Conservation (phyloP, 768 basidiomycete genomes). For the Russula virescens region DNA sequence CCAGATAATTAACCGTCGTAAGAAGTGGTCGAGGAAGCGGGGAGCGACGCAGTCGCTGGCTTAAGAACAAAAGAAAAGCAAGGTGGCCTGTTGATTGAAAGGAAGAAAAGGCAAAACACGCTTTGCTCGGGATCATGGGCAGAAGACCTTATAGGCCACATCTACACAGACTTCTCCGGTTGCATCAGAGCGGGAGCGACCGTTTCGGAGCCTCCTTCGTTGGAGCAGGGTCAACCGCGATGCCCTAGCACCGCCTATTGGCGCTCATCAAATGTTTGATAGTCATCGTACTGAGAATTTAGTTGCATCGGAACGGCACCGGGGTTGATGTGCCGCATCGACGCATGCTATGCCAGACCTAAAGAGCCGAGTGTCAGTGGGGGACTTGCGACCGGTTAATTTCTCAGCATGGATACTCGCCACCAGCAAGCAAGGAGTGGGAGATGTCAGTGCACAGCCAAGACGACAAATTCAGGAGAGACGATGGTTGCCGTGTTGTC, state of each 20-base stretch:
- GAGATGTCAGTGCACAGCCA: no score
- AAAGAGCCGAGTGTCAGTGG: background rate
- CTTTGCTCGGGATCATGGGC: background rate
- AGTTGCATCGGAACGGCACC: background rate
- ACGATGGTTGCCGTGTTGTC: background rate
- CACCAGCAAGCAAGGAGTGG: background rate
- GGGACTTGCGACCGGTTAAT: background rate
- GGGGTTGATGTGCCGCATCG: background rate
- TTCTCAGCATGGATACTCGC: background rate
- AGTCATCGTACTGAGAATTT: no score
- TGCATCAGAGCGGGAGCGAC: background rate
- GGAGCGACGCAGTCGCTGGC: conserved; percentile 12
- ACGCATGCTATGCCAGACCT: no score
- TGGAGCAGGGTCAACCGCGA: background rate
- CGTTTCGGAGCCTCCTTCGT: background rate
- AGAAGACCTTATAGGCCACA: conserved; percentile 8
- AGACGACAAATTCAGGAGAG: background rate
- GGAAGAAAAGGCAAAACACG: background rate
- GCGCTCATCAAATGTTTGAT: conserved; percentile 5
- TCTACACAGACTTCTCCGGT: background rate
- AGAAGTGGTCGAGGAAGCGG: background rate
- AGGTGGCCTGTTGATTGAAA: background rate
- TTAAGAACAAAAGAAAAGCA: background rate
- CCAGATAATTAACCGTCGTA: background rate
- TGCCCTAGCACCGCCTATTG: background rate